Base-by-base conservation (phyloP, 768 basidiomycete species). In the Leccinum sublutescens region DNA sequence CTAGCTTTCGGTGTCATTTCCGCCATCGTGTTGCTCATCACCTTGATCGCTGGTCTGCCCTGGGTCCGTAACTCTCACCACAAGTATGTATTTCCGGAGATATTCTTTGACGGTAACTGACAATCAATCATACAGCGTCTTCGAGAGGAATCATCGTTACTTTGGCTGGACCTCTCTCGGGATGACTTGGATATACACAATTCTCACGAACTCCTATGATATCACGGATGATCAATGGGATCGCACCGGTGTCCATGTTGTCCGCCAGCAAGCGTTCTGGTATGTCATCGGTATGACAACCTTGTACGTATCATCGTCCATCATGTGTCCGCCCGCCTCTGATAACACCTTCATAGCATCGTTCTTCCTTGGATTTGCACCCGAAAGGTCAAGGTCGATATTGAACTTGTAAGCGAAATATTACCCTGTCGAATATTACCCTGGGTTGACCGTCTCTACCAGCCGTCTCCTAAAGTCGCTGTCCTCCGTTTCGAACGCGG, bases 51-150 rank as follows among this genome's bases (percentile, higher is more conserved):
- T 47, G 89, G 88, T 12, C 81, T 91, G 68, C 90, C 89, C 29
- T 90, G 88, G 87, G 82, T 92, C 50, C 80, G 90, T 62, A 91
- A 91, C 65, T 84, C 82, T 11, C 87, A 90, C 64, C 89, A 91
- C 78, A 91, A 91, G 89, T 89, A 69, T 66, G 83, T 72, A 61
- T 11, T 19, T 7, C 33, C 48, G 52, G 3, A 40, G 15, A 40
- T 17, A 40, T 54, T 51, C 15, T 17, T 52, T 36, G 9, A 8
- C 11, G 6, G 7, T 49, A 25, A 12, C 50, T 55, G 19, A 60
- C 48, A 56, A 23, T 19, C 49, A 10, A 47, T 36, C 29, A 4
- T 52, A 9, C 58, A 91, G 88, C 68, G 82, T 90, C 19, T 92
- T 92, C 64, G 89, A 92, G 71, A 82, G 88, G 54, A 85, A 88